Base-by-base conservation (phyloP, 2,329 filamentous ascomycete species). In the Curvularia spicifera region DNA sequence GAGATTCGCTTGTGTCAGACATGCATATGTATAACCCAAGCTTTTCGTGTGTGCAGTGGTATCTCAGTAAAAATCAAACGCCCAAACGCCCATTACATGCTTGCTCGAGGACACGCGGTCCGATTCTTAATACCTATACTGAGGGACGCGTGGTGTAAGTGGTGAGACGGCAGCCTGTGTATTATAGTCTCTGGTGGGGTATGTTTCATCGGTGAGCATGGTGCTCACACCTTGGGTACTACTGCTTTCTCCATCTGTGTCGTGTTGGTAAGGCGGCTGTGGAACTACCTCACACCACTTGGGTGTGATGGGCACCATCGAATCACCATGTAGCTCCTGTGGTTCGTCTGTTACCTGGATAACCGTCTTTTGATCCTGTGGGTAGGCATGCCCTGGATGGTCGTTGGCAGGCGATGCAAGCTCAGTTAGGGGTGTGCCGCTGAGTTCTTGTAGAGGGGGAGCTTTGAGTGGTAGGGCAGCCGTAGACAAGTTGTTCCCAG, bases 211-310 rank as follows among this genome's bases (percentile, higher is more conserved):
- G 28, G 69, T 73, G 20, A 65, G 64, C 20, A 62, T 59, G 28
- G 60, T 61, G 44, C 71, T 74, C 50, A 67, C 56, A 7, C 57
- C 64, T 31, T 61, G 64, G 33, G 54, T 65, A 10, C 57, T 44
- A 31, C 44, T 61, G 51, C 67, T 67, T 18, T 59, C 59, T 2
- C 55, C 64, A 43, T 71, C 71, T 51, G 64, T 60, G 9, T 71
- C 69, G 28, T 66, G 54, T 26, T 63, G 60, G 20, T 57, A 57
- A 46, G 55, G 50, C n/a, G 60, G 28, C 22, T 37, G 49, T 10
- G 56, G 63, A n/a, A 57, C 43, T 28, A 72, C 69, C 20, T 73
- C 69, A 50, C 64, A 52, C 71, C 71, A 73, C 15, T 68, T 45
- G 12, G 63, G 62, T 4, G 67, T 59, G 12, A 57, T 37, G 24